Conservation (phyloP, 192 early-diverging fungal genomes). For the Entomortierella parvispora region DNA sequence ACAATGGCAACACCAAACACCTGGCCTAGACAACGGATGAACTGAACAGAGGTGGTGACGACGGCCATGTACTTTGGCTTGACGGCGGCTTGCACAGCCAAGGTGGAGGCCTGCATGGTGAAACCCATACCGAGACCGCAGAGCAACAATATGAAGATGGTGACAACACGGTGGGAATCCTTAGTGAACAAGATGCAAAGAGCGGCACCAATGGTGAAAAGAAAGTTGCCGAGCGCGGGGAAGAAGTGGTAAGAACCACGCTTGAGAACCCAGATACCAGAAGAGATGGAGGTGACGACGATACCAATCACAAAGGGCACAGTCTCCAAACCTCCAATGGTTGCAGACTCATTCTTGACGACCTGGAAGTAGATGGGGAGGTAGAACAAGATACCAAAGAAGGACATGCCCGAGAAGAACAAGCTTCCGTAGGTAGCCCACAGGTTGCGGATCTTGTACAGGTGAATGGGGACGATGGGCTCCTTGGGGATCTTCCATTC, state of each 20-base stretch:
- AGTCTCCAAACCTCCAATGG: slow-evolving; percentile 66
- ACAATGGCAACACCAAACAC: slow-evolving; percentile 66
- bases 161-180: slow-evolving; percentile 55
- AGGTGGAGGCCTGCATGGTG: slow-evolving; percentile 60
- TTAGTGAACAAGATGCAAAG: slow-evolving; percentile 68
- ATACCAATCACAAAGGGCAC: slow-evolving; percentile 70
- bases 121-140: slow-evolving; percentile 67
- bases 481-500: slow-evolving; percentile 68
- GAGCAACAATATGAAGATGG: slow-evolving; percentile 65
- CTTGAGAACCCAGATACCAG: slow-evolving; percentile 63
- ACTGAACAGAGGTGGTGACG: slow-evolving; percentile 60
- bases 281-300: slow-evolving; percentile 62
- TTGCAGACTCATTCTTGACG: slow-evolving; percentile 64
- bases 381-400: slow-evolving; percentile 71
- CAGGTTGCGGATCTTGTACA: slow-evolving; percentile 68
- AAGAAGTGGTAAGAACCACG: slow-evolving; percentile 59
- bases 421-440: slow-evolving; percentile 56
- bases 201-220: slow-evolving; percentile 63
- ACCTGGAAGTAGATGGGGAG: slow-evolving; percentile 74
- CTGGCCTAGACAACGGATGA: slow-evolving; percentile 63
- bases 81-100: slow-evolving; percentile 56
- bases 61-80: slow-evolving; percentile 62
- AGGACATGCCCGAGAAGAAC: slow-evolving; percentile 66
- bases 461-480: slow-evolving; percentile 62
- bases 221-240: slow-evolving; percentile 62